Evolutionary conservation across 2,329 filamentous ascomycete genomes (phyloP).

Genomic region (Truncatella angustata): DNA sequence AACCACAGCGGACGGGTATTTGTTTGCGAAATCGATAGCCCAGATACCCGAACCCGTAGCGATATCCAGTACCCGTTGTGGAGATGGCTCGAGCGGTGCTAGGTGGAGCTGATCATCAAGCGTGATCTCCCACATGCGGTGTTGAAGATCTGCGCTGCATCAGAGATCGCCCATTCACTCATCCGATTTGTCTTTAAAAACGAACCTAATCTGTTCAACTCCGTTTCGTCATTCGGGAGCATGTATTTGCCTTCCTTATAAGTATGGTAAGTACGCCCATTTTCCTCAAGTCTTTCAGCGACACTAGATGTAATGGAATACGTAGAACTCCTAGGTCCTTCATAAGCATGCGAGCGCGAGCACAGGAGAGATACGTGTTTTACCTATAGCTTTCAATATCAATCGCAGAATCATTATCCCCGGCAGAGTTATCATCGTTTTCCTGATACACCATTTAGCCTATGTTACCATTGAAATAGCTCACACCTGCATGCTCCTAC

Average conservation of each 20-base stretch:
- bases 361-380: neutral
- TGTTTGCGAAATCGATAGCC: slow-evolving; percentile 18
- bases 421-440: neutral
- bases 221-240: neutral
- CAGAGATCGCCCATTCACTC: neutral
- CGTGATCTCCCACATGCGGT: slow-evolving; percentile 20
- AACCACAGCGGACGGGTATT: slow-evolving; percentile 7
- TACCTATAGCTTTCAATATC: neutral
- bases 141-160: slow-evolving; percentile 21
- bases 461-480: too few relatives aligned
- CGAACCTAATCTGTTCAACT: neutral
- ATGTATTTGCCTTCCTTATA: slow-evolving; percentile 8
- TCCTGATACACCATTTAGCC: neutral
- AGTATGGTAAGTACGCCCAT: neutral
- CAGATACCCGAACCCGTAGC: slow-evolving; percentile 22
- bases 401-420: neutral
- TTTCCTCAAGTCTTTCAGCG: neutral
- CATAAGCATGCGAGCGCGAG: neutral
- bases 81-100: slow-evolving; percentile 16
- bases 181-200: neutral
- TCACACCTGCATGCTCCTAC: too few relatives aligned
- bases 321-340: neutral
- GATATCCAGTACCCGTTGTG: slow-evolving; percentile 16
- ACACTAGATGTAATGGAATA: neutral
- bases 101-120: slow-evolving; percentile 20